Percentiles rank a stretch among this genome's conserved stretches.
These are phyloP conservation scores for Centrapalus pauciflorus DNA, from an alignment of 129 eudicot species.

Conservation along the genomic window DNA sequence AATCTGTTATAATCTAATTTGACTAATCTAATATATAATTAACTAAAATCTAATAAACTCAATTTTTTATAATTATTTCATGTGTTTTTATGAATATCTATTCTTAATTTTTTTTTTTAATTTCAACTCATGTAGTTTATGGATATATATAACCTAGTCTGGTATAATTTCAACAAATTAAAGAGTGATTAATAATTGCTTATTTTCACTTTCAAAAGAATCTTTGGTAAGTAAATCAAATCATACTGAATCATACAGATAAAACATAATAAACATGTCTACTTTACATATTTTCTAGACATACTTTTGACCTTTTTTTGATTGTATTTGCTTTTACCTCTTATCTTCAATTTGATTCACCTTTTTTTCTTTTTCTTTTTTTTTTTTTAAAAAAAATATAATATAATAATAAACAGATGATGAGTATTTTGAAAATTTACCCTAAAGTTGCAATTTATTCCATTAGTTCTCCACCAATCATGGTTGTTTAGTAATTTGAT, in stretches of 20 bases:
- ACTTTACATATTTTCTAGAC: conserved; percentile 6
- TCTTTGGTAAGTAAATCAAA: neutral
- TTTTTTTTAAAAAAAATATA: neutral
- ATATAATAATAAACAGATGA: conserved; percentile 18
- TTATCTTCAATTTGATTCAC: conserved; percentile 14
- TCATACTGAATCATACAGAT: neutral
- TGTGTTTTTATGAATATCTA: neutral
- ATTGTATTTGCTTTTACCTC: conserved; percentile 27
- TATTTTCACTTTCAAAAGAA: neutral
- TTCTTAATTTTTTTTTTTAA: too few relatives aligned
- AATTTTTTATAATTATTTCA: neutral
- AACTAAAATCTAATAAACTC: too few relatives aligned
- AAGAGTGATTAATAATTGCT: too few relatives aligned
- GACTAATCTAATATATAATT: too few relatives aligned
- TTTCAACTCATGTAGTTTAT: too few relatives aligned
- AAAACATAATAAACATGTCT: neutral
- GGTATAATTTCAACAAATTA: too few relatives aligned
- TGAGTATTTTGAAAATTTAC: conserved; percentile 24
- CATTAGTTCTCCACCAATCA: conserved; percentile 33
- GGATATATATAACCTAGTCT: too few relatives aligned
- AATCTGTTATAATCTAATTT: too few relatives aligned
- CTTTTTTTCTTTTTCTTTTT: conserved; percentile 7
- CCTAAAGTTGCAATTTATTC: conserved; percentile 13
- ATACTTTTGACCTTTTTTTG: conserved; percentile 28
- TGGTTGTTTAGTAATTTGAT: conserved; percentile 19